Conservation (phyloP, 495 filamentous ascomycete species). For the Lindgomyces ingoldianus region DNA sequence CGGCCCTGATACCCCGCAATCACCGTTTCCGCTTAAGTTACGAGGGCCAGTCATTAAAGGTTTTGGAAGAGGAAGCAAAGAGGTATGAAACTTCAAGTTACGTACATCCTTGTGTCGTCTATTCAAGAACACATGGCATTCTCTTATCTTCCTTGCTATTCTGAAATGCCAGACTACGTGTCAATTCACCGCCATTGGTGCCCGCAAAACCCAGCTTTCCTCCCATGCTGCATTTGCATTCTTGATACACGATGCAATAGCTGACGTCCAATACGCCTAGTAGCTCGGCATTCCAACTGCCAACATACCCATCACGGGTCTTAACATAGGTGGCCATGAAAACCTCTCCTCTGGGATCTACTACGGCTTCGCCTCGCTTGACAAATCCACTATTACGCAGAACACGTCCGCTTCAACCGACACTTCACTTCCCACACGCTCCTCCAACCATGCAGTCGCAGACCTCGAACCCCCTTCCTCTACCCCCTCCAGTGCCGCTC, state of each 20-base stretch:
- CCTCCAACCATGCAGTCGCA: conserved; percentile 24
- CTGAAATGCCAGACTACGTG: too few relatives aligned
- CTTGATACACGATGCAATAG: conserved; percentile 11
- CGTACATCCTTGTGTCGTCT: too few relatives aligned
- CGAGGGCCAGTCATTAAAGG: conserved; percentile 85
- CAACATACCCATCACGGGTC: conserved; percentile 82
- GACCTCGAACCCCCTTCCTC: conserved; percentile 12
- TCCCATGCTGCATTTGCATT: too few relatives aligned
- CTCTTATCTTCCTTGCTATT: conserved; percentile 4
- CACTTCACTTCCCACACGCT: conserved; percentile 7
- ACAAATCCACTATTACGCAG: conserved; percentile 27
- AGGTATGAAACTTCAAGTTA: too few relatives aligned
- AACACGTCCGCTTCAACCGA: conserved; percentile 18
- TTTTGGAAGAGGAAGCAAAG: conserved; percentile 90
- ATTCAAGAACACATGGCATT: background rate
- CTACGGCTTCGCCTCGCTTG: conserved; percentile 79
- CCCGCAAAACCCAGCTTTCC: too few relatives aligned
- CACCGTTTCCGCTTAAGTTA: conserved; percentile 80
- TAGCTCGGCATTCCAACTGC: conserved; percentile 94
- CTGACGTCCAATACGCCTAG: conserved; percentile 15
- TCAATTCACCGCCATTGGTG: too few relatives aligned
- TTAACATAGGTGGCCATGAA: conserved; percentile 67
- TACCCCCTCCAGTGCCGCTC: conserved; percentile 1
- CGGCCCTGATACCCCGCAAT: conserved; percentile 65
- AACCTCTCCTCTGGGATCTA: conserved; percentile 79